phyloP scores from a whole-genome alignment of 1,139 yeast species.

The Protomyces arabidopsidicola region DNA sequence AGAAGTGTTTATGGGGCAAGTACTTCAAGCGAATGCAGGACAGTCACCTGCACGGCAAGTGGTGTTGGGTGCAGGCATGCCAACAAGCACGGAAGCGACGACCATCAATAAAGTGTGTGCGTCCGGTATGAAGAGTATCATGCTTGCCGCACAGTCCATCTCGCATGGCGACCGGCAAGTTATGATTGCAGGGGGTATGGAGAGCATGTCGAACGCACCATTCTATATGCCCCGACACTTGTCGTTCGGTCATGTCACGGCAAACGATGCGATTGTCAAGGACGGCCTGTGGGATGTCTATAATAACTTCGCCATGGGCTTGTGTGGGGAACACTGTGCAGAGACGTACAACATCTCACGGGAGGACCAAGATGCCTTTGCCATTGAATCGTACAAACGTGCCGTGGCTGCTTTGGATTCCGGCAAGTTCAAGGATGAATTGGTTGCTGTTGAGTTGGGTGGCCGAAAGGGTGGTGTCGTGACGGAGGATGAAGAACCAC shows the following conservation, averaged over 20 bases:
- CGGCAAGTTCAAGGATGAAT: conserved; percentile 76
- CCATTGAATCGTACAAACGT: conserved; percentile 77
- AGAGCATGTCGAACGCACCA: conserved; percentile 93
- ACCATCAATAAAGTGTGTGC: conserved; percentile 97
- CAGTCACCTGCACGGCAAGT: conserved; percentile 99
- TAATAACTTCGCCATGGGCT: conserved; percentile 85
- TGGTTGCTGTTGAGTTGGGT: conserved; percentile 76
- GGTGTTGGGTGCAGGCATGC: conserved; percentile 81
- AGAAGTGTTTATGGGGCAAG: conserved; percentile 90
- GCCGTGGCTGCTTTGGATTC: conserved; percentile 72
- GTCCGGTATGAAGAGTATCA: conserved; percentile 87
- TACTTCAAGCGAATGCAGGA: conserved; percentile 86
- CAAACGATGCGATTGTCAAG: conserved; percentile 82
- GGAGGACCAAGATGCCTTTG: conserved; percentile 75
- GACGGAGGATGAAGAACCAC: conserved; percentile 69
- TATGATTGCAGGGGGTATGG: conserved; percentile 96
- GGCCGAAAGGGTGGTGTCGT: conserved; percentile 83
- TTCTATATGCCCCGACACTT: conserved; percentile 82
- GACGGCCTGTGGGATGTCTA: conserved; percentile 93
- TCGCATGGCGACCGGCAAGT: conserved; percentile 84
- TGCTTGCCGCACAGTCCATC: conserved; percentile 85
- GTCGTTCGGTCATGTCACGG: conserved; percentile 72
- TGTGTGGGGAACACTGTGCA: conserved; percentile 95
- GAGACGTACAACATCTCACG: conserved; percentile 61
- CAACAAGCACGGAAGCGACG: conserved; percentile 72